These are phyloP conservation scores for Camillea tinctor DNA, from an alignment of 2,329 filamentous ascomycete genomes.

Conservation along the genomic window DNA sequence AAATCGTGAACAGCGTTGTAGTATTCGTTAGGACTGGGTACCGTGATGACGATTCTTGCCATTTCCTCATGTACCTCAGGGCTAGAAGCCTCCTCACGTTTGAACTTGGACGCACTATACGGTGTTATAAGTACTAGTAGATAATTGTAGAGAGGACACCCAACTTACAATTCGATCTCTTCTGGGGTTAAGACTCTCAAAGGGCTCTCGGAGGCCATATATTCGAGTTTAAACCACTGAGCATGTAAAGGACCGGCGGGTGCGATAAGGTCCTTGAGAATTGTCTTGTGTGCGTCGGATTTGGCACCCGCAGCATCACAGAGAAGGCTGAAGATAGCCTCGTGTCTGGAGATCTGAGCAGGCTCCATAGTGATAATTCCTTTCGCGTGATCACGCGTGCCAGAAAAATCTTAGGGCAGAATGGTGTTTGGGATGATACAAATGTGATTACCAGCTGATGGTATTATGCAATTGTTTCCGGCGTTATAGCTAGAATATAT, in stretches of 20 bases:
- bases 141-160: not conserved
- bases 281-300: not conserved
- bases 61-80: not conserved
- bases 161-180: constrained; percentile 18
- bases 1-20: not conserved
- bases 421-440: not conserved
- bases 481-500: not conserved
- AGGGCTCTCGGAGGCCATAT: constrained; percentile 13
- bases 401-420: not conserved
- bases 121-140: not conserved
- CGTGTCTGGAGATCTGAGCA: not conserved
- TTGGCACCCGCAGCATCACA: not conserved
- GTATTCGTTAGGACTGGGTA: not conserved
- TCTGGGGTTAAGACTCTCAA: constrained; percentile 14
- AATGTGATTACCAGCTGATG: not conserved
- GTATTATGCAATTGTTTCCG: not conserved
- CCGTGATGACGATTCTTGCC: not conserved
- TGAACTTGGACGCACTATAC: not conserved
- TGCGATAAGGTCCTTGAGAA: not conserved
- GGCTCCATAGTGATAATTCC: not conserved
- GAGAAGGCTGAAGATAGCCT: not conserved
- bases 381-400: not conserved
- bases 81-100: not conserved
- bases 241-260: not conserved
- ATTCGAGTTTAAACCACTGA: not conserved